phyloP scores from a whole-genome alignment of 495 filamentous ascomycete genomes.

The Hyaloscypha hepaticicola region DNA sequence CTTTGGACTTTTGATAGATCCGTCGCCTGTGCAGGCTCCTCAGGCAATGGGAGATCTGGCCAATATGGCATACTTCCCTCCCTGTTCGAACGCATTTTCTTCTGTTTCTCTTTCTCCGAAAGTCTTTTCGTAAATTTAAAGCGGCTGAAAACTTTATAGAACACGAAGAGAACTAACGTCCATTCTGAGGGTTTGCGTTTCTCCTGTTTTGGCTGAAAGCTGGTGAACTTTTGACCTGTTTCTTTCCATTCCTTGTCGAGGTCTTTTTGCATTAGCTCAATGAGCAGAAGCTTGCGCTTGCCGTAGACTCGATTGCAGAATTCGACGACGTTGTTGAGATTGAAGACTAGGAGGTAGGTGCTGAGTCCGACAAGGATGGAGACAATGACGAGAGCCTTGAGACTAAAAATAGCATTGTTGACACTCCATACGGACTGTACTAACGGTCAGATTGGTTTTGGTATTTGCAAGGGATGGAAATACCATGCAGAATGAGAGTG shows the following conservation, averaged over 20 bases:
- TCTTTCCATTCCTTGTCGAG: constrained; percentile 3
- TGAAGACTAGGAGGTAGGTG: constrained; percentile 21
- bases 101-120: background rate
- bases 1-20: background rate
- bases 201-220: constrained; percentile 13
- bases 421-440: constrained; percentile 16
- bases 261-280: constrained; percentile 13
- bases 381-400: constrained; percentile 9
- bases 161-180: constrained; percentile 10
- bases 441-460: background rate
- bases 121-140: background rate
- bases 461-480: background rate
- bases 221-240: background rate
- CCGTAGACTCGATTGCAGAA: constrained; percentile 1
- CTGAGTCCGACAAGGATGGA: constrained; percentile 7
- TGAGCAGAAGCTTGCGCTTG: background rate
- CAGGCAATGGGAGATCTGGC: background rate
- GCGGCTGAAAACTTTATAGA: background rate
- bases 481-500: constrained; percentile 35
- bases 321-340: constrained; percentile 12
- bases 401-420: constrained; percentile 5
- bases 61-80: background rate
- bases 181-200: constrained; percentile 14
- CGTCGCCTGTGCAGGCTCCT: background rate
- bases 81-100: background rate